These are phyloP conservation scores for Colletotrichum salicis DNA, from an alignment of 2,329 filamentous ascomycete genomes.

Conservation along the genomic window DNA sequence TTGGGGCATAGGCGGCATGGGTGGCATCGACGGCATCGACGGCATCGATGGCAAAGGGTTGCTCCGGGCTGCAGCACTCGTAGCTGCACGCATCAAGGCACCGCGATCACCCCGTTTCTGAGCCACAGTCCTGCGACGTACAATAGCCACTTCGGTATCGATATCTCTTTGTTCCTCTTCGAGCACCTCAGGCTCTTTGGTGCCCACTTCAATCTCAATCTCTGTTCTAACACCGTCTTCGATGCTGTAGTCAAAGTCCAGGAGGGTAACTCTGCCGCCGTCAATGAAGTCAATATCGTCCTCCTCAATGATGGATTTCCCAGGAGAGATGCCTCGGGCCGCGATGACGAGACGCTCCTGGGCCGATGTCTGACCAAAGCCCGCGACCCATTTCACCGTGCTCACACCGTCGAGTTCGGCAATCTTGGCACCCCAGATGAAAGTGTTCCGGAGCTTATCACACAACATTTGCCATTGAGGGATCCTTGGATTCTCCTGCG, in stretches of 20 bases:
- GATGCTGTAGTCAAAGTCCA: conserved; percentile 77
- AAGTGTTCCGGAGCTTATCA: conserved; percentile 75
- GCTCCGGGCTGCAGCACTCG: conserved; percentile 47
- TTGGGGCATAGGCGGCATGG: conserved; percentile 37
- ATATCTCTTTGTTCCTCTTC: conserved; percentile 80
- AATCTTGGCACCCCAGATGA: conserved; percentile 75
- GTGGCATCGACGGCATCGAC: conserved; percentile 44
- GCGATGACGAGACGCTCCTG: conserved; percentile 74
- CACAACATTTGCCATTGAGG: conserved; percentile 77
- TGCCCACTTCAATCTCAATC: conserved; percentile 79
- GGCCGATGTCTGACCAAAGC: conserved; percentile 57
- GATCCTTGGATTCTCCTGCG: conserved; percentile 53
- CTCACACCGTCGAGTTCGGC: conserved; percentile 73
- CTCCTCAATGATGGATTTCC: conserved; percentile 70
- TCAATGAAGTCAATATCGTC: conserved; percentile 82
- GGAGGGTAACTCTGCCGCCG: conserved; percentile 76
- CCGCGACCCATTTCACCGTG: conserved; percentile 77
- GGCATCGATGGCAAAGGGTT: conserved; percentile 39
- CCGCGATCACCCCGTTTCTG: conserved; percentile 64
- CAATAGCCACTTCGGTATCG: conserved; percentile 82
- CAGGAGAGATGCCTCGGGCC: conserved; percentile 74
- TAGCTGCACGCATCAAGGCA: conserved; percentile 61
- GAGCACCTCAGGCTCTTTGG: conserved; percentile 73
- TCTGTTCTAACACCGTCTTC: conserved; percentile 66
- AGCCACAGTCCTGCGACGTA: conserved; percentile 77